phyloP scores from a whole-genome alignment of 352 stramenopile species.

The Globisporangium okanoganense region DNA sequence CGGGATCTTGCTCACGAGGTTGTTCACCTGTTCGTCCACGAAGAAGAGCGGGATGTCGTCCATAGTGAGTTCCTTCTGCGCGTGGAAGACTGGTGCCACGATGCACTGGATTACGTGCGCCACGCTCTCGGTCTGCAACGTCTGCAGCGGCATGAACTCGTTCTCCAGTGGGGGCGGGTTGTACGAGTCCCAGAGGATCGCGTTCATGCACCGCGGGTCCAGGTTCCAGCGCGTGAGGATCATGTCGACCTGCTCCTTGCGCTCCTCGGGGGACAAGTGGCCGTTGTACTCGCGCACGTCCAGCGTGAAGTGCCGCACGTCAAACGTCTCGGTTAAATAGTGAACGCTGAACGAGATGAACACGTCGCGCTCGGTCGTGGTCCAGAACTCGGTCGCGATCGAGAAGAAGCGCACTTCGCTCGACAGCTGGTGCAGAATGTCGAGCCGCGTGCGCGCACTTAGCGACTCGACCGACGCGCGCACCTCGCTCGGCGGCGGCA shows the following conservation, averaged over 20 bases:
- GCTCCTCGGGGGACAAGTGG: conserved; percentile 33
- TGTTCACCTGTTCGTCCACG: conserved; percentile 43
- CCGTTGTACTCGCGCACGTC: conserved; percentile 42
- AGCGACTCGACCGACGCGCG: conserved; percentile 40
- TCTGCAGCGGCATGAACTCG: conserved; percentile 27
- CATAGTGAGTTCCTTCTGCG: conserved; percentile 24
- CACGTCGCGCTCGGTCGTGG: conserved; percentile 35
- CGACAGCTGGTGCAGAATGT: conserved; percentile 38
- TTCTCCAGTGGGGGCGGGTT: conserved; percentile 14
- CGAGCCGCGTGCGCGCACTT: conserved; percentile 34
- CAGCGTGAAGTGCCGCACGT: conserved; percentile 39
- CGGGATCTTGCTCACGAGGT: conserved; percentile 27
- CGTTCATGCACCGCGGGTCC: conserved; percentile 39
- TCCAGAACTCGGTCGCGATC: conserved; percentile 43
- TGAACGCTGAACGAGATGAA: conserved; percentile 49
- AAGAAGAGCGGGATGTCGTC: conserved; percentile 39
- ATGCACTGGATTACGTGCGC: conserved; percentile 43
- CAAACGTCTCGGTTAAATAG: conserved; percentile 39
- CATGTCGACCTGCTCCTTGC: conserved; percentile 37
- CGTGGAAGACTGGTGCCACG: conserved; percentile 35
- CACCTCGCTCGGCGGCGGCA: conserved; percentile 34
- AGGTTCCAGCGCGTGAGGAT: conserved; percentile 44
- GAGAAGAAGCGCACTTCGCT: conserved; percentile 47
- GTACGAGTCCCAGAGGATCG: conserved; percentile 47
- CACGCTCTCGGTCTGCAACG: conserved; percentile 34